Evolutionary conservation across 2,329 filamentous ascomycete species (phyloP).

Genomic region (Monascus ruber): DNA sequence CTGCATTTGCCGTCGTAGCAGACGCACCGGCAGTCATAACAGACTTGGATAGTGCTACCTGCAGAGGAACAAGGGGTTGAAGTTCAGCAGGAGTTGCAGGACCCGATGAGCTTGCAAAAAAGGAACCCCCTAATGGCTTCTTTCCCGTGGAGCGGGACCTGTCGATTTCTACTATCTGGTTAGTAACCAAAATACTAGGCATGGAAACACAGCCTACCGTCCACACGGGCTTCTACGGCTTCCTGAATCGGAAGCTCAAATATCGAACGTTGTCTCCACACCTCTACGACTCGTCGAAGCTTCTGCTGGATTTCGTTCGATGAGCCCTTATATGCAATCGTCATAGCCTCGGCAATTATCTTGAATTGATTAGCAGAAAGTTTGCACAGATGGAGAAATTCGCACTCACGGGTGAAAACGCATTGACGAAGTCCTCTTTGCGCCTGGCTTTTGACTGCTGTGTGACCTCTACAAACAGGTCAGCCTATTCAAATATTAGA

Average conservation of each 20-base stretch:
- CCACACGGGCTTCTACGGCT: constrained; percentile 66
- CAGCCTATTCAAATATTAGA: not conserved
- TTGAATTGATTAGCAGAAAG: constrained; percentile 18
- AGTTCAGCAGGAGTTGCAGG: constrained; percentile 61
- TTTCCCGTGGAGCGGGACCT: constrained; percentile 41
- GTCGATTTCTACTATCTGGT: constrained; percentile 40
- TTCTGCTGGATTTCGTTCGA: constrained; percentile 79
- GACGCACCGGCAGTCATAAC: constrained; percentile 56
- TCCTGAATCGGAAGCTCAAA: constrained; percentile 73
- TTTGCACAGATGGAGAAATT: not conserved
- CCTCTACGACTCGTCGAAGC: constrained; percentile 77
- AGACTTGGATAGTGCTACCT: constrained; percentile 63
- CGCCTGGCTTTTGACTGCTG: constrained; percentile 90
- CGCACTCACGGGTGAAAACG: constrained; percentile 61
- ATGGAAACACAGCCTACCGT: constrained; percentile 47
- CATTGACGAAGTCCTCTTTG: constrained; percentile 84
- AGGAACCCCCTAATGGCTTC: constrained; percentile 53
- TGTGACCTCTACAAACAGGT: constrained; percentile 59
- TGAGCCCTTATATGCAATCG: constrained; percentile 82
- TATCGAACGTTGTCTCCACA: constrained; percentile 79
- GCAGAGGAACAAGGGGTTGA: constrained; percentile 59
- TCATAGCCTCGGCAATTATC: constrained; percentile 81
- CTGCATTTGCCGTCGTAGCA: constrained; percentile 59
- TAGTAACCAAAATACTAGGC: constrained; percentile 1
- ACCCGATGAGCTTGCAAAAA: constrained; percentile 51